A percentile compares a stretch with the other conserved stretches of the same genome.
These are phyloP conservation scores for Umbelopsis isabellina DNA, from an alignment of 192 early-diverging fungal genomes.

Conservation along the genomic window DNA sequence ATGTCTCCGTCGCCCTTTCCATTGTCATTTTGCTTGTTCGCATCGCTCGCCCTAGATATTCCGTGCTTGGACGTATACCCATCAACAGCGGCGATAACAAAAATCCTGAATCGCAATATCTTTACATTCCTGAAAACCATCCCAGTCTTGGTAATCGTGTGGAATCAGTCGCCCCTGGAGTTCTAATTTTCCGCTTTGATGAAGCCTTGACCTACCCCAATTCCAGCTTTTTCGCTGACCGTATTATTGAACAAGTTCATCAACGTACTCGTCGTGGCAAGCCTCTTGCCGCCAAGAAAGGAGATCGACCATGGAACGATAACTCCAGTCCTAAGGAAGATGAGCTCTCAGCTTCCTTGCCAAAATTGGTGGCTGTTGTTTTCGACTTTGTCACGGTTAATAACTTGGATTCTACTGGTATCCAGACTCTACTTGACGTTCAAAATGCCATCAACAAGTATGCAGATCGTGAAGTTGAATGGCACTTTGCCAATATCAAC, in stretches of 20 bases:
- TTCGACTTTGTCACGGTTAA: slow-evolving; percentile 84
- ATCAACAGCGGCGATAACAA: slow-evolving; percentile 6
- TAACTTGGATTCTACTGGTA: slow-evolving; percentile 77
- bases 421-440: slow-evolving; percentile 75
- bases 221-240: slow-evolving; percentile 56
- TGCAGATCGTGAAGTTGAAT: slow-evolving; percentile 28
- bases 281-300: slow-evolving; percentile 18
- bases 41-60: slow-evolving; percentile 69
- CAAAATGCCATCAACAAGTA: slow-evolving; percentile 31
- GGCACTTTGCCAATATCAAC: slow-evolving; percentile 34
- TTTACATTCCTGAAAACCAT: slow-evolving; percentile 33
- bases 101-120: slow-evolving; percentile 15
- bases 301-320: slow-evolving; percentile 41
- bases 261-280: slow-evolving; percentile 26
- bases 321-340: slow-evolving; percentile 35
- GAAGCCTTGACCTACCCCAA: slow-evolving; percentile 78
- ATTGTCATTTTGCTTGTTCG: slow-evolving; percentile 74
- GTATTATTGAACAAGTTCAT: slow-evolving; percentile 46
- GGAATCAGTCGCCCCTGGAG: slow-evolving; percentile 51
- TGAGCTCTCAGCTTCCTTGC: slow-evolving; percentile 35
- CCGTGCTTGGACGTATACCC: slow-evolving; percentile 44
- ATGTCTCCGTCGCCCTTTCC: slow-evolving; percentile 70
- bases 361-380: slow-evolving; percentile 70
- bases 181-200: slow-evolving; percentile 71
- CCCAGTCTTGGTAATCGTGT: slow-evolving; percentile 34